Conservation (phyloP, 345 rosid genomes). For the Salix caprea region DNA sequence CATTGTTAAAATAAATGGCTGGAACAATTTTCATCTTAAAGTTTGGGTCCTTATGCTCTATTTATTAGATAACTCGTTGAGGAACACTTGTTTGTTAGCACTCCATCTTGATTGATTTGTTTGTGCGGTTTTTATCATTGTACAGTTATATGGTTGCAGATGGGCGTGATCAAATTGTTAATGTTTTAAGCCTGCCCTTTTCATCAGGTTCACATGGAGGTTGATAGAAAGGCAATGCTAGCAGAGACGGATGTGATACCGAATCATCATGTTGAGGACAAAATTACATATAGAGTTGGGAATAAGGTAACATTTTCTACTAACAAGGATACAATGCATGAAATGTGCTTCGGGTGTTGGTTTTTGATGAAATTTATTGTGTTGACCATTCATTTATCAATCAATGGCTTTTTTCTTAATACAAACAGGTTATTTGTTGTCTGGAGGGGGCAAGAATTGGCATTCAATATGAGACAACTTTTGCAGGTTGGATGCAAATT, state of each 20-base stretch:
- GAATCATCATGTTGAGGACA: slow-evolving; percentile 50
- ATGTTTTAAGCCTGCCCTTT: neutral
- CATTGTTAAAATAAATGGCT: slow-evolving; percentile 9
- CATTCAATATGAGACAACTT: slow-evolving; percentile 82
- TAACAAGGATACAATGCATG: neutral
- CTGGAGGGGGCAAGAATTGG: slow-evolving; percentile 92
- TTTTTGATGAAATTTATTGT: neutral
- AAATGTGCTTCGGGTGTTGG: neutral
- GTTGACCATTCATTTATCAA: slow-evolving; percentile 2
- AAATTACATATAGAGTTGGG: slow-evolving; percentile 66
- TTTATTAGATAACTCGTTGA: neutral
- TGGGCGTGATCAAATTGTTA: neutral
- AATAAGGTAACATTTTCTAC: slow-evolving; percentile 49
- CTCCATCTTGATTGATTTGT: neutral
- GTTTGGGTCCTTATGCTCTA: neutral
- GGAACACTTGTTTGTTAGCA: neutral
- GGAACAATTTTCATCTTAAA: neutral
- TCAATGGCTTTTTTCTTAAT: neutral
- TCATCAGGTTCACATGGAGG: slow-evolving; percentile 89
- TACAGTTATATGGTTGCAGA: neutral
- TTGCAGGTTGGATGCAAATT: slow-evolving; percentile 57
- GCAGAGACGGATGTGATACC: slow-evolving; percentile 40
- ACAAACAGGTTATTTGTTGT: slow-evolving; percentile 72
- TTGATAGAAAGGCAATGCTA: slow-evolving; percentile 65
- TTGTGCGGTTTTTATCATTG: neutral